Base-by-base conservation (phyloP, 768 basidiomycete species). In the Stropharia rugosoannulata region DNA sequence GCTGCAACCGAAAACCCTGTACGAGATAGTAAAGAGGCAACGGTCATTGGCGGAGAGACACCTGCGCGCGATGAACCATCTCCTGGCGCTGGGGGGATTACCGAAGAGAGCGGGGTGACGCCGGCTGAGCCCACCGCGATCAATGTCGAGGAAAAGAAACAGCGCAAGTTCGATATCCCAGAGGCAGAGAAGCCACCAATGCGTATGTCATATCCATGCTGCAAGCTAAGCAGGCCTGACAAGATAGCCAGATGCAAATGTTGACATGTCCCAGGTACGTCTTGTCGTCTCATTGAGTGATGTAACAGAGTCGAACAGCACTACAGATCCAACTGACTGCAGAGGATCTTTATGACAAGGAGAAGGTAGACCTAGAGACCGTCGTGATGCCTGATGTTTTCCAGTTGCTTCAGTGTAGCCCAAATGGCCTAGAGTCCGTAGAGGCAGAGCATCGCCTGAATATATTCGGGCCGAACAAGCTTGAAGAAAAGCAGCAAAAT, bases 361-460 rank as follows among this genome's bases (percentile, higher is more conserved):
- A 98, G 73, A 98, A 98, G 79, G 96, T 98, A 74, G 96, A 98
- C 73, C 81, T 98, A 54, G 96, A 98, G 77, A 95, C 94, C 16
- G 88, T 98, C 61, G 90, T 92, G 59, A 89, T 98, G 66, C 93
- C 93, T 57, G 95, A 98, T 64, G 95, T 98, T 69, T 95, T 97
- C 82, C 89, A 87, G 57, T 86, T 98, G 49, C 86, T 98, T 42
- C 94, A 98, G 71, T 95, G 93, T 70, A 79, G 80, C 60, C 87
- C 93, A 54, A 76, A 80, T 16, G 96, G 96, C 80, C 83, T 98
- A 22, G 70, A 75, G n/a, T 54, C 70, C 4, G 86, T 84, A 29
- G 95, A 98, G 72, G 90, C 91, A n/a, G 63, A 63, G 1, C 89
- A 91, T 57, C 94, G 96, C 74, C 78, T 95, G 9, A 92, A 87